A percentile compares a stretch with the other conserved stretches of the same genome.
These are phyloP conservation scores for Prunus dulcis DNA, from an alignment of 306 rosid genomes.

Conservation along the genomic window DNA sequence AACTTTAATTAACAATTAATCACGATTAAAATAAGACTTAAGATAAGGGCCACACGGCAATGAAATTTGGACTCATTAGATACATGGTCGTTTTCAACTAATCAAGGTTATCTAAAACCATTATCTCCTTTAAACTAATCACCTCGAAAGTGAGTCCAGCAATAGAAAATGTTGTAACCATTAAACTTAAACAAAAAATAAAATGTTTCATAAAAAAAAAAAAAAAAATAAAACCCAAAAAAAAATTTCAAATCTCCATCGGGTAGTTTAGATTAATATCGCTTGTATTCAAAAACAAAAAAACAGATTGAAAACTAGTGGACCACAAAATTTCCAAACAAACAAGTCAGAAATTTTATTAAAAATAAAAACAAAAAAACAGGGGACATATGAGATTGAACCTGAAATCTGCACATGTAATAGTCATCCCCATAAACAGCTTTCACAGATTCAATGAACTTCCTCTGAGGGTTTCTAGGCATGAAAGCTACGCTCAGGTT, in stretches of 20 bases:
- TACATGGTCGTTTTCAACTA: background rate
- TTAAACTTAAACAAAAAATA: no score
- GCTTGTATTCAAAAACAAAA: no score
- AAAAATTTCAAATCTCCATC: no score
- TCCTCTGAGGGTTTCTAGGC: conserved; percentile 56
- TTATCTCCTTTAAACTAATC: no score
- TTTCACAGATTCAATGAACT: conserved; percentile 41
- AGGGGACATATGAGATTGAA: background rate
- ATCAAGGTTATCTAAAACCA: background rate
- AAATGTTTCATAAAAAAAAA: no score
- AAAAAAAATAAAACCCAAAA: no score
- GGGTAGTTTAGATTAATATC: no score
- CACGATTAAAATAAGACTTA: no score
- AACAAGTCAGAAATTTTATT: background rate
- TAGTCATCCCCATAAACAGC: conserved; percentile 57
- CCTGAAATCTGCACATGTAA: conserved; percentile 79
- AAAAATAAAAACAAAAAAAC: background rate
- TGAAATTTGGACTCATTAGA: background rate
- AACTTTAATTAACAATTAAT: no score
- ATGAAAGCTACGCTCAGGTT: conserved; percentile 53
- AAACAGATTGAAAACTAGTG: background rate
- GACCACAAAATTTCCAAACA: background rate
- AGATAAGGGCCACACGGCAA: no score
- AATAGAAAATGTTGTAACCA: no score
- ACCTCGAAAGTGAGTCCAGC: no score